phyloP scores from a whole-genome alignment of 495 filamentous ascomycete species.

The Trichoderma virens region DNA sequence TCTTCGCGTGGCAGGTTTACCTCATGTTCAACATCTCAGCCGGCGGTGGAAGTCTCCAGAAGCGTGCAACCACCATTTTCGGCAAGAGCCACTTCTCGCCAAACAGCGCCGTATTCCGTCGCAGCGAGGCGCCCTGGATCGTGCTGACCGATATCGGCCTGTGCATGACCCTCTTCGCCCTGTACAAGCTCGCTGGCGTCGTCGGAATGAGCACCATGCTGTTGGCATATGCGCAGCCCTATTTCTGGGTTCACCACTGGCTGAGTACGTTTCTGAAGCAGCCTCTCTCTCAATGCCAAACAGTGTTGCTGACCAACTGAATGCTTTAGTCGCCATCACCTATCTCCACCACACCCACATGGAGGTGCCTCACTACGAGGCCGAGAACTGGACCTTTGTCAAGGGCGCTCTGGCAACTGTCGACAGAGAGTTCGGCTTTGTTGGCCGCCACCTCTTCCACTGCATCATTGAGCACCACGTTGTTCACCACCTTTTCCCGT shows the following conservation, averaged over 20 bases:
- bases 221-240: constrained; percentile 46
- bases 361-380: constrained; percentile 50
- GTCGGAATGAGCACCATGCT: constrained; percentile 45
- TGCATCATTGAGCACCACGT: constrained; percentile 62
- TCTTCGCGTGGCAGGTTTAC: constrained; percentile 51
- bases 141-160: constrained; percentile 53
- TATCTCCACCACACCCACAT: constrained; percentile 61
- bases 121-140: constrained; percentile 47
- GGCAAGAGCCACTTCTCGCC: constrained; percentile 42
- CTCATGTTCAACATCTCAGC: constrained; percentile 49
- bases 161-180: constrained; percentile 32
- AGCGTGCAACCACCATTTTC: constrained; percentile 53
- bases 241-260: constrained; percentile 58
- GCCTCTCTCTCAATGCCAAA: constrained; percentile 1
- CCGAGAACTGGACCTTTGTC: constrained; percentile 50
- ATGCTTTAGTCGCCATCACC: constrained; percentile 43
- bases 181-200: constrained; percentile 36
- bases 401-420: constrained; percentile 56
- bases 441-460: constrained; percentile 55
- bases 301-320: constrained; percentile 9
- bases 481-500: constrained; percentile 54
- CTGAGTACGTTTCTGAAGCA: constrained; percentile 19
- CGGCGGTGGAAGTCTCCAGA: constrained; percentile 36
- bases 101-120: constrained; percentile 47
- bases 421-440: constrained; percentile 56